Conservation (phyloP, 306 rosid species). For the Arachis hypogaea region DNA sequence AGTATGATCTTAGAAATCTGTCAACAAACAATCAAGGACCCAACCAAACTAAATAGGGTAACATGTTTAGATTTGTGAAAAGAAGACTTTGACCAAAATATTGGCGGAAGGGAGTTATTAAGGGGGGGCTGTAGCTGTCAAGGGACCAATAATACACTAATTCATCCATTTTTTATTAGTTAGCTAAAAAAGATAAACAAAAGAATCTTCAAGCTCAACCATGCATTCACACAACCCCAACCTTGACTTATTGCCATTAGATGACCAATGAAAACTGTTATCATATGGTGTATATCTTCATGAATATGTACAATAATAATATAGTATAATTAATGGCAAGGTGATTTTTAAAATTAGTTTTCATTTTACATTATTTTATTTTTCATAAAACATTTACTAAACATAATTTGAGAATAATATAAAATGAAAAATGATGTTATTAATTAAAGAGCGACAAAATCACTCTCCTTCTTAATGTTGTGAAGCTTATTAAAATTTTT, state of each 20-base stretch:
- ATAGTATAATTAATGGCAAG: no score
- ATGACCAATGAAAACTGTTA: not conserved
- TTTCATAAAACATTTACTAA: no score
- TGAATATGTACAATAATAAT: no score
- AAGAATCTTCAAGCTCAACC: constrained; percentile 33
- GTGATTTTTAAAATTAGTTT: no score
- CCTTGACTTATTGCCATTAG: constrained; percentile 10
- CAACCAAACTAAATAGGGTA: not conserved
- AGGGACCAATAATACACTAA: constrained; percentile 35
- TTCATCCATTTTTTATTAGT: constrained; percentile 9
- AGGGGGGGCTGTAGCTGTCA: constrained; percentile 13
- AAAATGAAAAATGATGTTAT: no score
- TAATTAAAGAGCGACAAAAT: no score
- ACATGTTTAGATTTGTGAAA: not conserved
- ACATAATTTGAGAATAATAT: no score
- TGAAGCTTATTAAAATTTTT: no score
- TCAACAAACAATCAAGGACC: constrained; percentile 11
- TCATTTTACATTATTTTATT: no score
- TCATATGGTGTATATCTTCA: not conserved
- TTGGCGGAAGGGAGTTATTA: not conserved
- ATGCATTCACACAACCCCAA: not conserved
- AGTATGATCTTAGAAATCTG: not conserved
- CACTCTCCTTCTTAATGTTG: no score
- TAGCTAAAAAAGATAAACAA: constrained; percentile 1
- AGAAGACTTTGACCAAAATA: not conserved